A percentile compares a stretch with the other conserved stretches of the same genome.
phyloP scores from a whole-genome alignment of 1,284 basidiomycete genomes.

The Sanghuangporus sanghuang region DNA sequence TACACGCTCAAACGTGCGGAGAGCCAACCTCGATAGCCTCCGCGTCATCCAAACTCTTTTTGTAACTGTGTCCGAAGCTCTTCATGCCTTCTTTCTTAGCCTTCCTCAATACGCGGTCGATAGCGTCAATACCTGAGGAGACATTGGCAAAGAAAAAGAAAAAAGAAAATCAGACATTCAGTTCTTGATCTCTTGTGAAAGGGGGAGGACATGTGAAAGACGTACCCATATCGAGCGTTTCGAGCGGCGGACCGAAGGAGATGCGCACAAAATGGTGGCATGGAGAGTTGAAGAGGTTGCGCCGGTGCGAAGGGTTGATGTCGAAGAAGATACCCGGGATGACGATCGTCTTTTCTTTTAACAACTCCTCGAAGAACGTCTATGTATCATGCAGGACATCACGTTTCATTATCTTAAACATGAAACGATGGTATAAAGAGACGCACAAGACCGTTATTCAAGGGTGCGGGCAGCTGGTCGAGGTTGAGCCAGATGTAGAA shows the following conservation, averaged over 20 bases:
- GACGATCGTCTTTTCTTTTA: conserved; percentile 88
- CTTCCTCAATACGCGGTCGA: conserved; percentile 71
- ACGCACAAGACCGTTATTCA: conserved; percentile 82
- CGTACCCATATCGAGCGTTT: conserved; percentile 75
- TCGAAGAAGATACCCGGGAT: conserved; percentile 93
- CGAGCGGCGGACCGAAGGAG: conserved; percentile 83
- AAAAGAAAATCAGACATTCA: background rate
- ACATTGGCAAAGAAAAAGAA: background rate
- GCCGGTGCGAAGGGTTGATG: conserved; percentile 77
- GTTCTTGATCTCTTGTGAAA: background rate
- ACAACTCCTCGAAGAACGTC: conserved; percentile 93
- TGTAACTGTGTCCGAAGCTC: conserved; percentile 63
- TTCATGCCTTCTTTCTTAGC: conserved; percentile 58
- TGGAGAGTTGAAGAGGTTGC: conserved; percentile 86
- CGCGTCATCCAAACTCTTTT: conserved; percentile 45
- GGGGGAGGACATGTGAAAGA: conserved; percentile 4
- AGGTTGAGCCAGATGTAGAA: conserved; percentile 94
- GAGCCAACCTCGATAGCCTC: background rate
- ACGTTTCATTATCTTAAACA: no score
- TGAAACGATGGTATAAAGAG: no score
- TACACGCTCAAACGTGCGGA: background rate
- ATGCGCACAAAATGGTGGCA: conserved; percentile 87
- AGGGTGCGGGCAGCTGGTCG: conserved; percentile 66
- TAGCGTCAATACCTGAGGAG: conserved; percentile 71
- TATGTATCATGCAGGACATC: conserved; percentile 22